A percentile compares a stretch with the other conserved stretches of the same genome.
Conservation (phyloP, 768 basidiomycete genomes). For the Hygrophorus pudorinus region DNA sequence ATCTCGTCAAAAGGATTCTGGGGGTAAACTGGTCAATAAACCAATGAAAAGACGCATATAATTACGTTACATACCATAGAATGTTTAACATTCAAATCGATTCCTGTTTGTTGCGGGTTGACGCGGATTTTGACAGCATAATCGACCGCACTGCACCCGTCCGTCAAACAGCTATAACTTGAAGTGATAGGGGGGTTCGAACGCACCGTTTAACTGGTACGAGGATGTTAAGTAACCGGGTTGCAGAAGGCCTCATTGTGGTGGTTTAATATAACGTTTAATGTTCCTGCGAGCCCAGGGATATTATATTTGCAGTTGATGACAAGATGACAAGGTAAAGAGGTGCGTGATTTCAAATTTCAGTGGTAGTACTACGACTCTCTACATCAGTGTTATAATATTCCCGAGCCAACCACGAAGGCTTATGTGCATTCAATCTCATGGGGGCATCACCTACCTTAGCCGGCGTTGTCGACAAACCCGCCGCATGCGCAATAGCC, state of each 20-base stretch:
- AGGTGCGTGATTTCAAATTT: too few relatives aligned
- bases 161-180: neutral
- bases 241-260: slow-evolving; percentile 65
- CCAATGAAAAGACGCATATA: neutral
- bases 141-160: slow-evolving; percentile 81
- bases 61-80: slow-evolving; percentile 66
- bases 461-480: slow-evolving; percentile 33
- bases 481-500: slow-evolving; percentile 35
- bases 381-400: neutral
- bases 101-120: slow-evolving; percentile 87
- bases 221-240: slow-evolving; percentile 74
- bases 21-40: neutral
- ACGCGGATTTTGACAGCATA: slow-evolving; percentile 99
- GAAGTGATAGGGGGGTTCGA: neutral
- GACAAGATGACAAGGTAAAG: too few relatives aligned
- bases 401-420: slow-evolving; percentile 9
- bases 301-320: too few relatives aligned
- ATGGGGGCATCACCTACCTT: slow-evolving; percentile 24
- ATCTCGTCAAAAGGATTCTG: slow-evolving; percentile 99
- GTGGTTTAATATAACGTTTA: too few relatives aligned
- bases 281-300: too few relatives aligned
- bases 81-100: slow-evolving; percentile 97
- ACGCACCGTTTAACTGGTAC: slow-evolving; percentile 86
- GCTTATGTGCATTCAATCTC: slow-evolving; percentile 19
- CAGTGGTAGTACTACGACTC: too few relatives aligned